Conservation (phyloP, 1,284 basidiomycete species). For the Entoloma clypeatum region DNA sequence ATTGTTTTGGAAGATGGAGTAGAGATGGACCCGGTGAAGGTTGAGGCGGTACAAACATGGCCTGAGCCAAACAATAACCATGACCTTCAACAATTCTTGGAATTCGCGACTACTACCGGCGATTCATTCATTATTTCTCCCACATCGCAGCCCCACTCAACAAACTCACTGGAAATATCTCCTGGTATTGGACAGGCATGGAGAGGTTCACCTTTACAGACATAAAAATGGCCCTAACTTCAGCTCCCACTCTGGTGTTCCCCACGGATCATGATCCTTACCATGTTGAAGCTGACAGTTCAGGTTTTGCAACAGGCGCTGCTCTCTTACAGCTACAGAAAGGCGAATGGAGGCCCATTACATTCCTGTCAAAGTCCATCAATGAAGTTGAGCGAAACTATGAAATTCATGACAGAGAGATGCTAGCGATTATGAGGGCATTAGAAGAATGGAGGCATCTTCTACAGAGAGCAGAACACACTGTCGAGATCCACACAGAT, state of each 20-base stretch:
- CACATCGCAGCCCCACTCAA: constrained; percentile 29
- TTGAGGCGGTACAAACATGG: constrained; percentile 28
- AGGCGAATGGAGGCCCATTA: constrained; percentile 11
- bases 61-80: constrained; percentile 21
- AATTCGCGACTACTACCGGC: constrained; percentile 39
- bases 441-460: constrained; percentile 39
- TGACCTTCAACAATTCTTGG: constrained; percentile 28
- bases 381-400: constrained; percentile 24
- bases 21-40: constrained; percentile 29
- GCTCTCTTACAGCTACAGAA: constrained; percentile 7
- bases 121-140: constrained; percentile 39
- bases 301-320: constrained; percentile 11
- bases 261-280: constrained; percentile 4
- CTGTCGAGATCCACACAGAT: constrained; percentile 33
- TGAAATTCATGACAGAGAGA: constrained; percentile 28
- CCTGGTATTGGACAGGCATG: constrained; percentile 10
- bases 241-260: constrained; percentile 3
- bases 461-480: constrained; percentile 25
- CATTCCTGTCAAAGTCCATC: constrained; percentile 23
- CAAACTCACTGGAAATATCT: constrained; percentile 24
- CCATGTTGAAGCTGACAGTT: constrained; percentile 11
- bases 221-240: constrained; percentile 3
- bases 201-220: constrained; percentile 7
- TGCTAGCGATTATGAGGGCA: constrained; percentile 35
- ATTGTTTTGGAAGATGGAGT: constrained; percentile 22